A percentile compares a stretch with the other conserved stretches of the same genome.
Conservation (phyloP, 163 green algal genomes). For the Scenedesmus sp. region DNA sequence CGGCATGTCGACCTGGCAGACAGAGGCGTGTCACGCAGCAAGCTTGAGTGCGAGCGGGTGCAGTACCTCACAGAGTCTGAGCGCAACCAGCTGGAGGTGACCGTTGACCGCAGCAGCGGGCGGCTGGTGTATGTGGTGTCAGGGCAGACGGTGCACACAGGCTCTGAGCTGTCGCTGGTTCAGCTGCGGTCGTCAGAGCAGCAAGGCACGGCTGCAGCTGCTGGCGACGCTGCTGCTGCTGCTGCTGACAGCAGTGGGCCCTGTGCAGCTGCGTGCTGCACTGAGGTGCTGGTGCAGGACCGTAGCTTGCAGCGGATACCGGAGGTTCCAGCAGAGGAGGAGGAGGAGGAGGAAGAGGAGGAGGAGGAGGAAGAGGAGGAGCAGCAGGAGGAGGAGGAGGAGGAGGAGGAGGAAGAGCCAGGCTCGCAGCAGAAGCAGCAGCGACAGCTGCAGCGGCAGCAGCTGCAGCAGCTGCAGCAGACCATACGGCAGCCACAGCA, state of each 20-base stretch:
- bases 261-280: not conserved
- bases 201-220: slow-evolving; percentile 16
- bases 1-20: slow-evolving; percentile 33
- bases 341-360: not conserved
- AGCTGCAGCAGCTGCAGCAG: slow-evolving; percentile 43
- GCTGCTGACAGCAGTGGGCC: slow-evolving; percentile 2
- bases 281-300: not conserved
- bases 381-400: too few species aligned
- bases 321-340: not conserved
- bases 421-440: not conserved
- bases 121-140: slow-evolving; percentile 41
- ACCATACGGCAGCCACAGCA: not conserved
- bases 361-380: slow-evolving; percentile 26
- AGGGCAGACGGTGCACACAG: slow-evolving; percentile 47
- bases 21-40: slow-evolving; percentile 35
- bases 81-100: slow-evolving; percentile 47
- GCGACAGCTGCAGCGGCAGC: slow-evolving; percentile 27
- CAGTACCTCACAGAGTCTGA: slow-evolving; percentile 51
- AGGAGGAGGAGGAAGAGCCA: slow-evolving; percentile 1
- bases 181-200: slow-evolving; percentile 11
- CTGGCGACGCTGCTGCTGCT: not conserved
- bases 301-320: slow-evolving; percentile 8
- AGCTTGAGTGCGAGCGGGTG: slow-evolving; percentile 57
- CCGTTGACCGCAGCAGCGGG: slow-evolving; percentile 27
- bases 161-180: slow-evolving; percentile 42